phyloP scores from a whole-genome alignment of 2,329 filamentous ascomycete species.

The Sphaceloma murrayae region DNA sequence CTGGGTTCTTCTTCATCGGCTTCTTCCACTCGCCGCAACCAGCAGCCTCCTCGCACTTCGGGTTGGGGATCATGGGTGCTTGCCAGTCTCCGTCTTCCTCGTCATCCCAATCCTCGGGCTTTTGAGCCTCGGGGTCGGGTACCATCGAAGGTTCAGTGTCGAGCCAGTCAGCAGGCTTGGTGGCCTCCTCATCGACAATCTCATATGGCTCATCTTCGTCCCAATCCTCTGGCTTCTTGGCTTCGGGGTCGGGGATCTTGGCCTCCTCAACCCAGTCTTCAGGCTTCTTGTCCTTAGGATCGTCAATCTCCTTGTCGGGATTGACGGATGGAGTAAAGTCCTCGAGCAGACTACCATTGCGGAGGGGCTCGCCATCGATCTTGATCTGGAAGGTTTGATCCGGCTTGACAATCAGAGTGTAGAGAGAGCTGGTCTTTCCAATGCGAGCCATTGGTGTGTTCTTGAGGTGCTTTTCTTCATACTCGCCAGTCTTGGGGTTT shows the following conservation, averaged over 20 bases:
- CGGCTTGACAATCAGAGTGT: slow-evolving; percentile 91
- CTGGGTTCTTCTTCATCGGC: slow-evolving; percentile 88
- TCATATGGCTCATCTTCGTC: slow-evolving; percentile 96
- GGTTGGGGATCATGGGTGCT: slow-evolving; percentile 81
- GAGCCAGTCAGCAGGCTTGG: slow-evolving; percentile 91
- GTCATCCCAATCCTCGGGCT: slow-evolving; percentile 99
- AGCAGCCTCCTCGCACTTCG: slow-evolving; percentile 87
- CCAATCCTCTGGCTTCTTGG: slow-evolving; percentile 96
- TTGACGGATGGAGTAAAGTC: slow-evolving; percentile 93
- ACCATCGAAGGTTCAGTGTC: slow-evolving; percentile 75
- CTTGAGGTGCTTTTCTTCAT: slow-evolving; percentile 98
- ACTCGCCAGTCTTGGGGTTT: slow-evolving; percentile 99
- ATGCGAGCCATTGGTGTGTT: slow-evolving; percentile 77
- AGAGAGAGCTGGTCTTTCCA: slow-evolving; percentile 84
- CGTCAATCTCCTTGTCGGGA: slow-evolving; percentile 88
- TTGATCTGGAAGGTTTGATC: slow-evolving; percentile 92
- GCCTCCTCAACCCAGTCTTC: slow-evolving; percentile 91
- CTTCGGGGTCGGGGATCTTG: slow-evolving; percentile 83
- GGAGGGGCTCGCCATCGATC: slow-evolving; percentile 80
- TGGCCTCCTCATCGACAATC: slow-evolving; percentile 87
- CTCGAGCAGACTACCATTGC: slow-evolving; percentile 84
- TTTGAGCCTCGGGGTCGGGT: slow-evolving; percentile 86
- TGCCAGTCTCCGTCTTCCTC: slow-evolving; percentile 99
- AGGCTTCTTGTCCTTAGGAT: slow-evolving; percentile 86
- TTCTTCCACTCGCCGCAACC: slow-evolving; percentile 89